Evolutionary conservation across 768 basidiomycete genomes (phyloP).

Genomic region (Russula emetica): DNA sequence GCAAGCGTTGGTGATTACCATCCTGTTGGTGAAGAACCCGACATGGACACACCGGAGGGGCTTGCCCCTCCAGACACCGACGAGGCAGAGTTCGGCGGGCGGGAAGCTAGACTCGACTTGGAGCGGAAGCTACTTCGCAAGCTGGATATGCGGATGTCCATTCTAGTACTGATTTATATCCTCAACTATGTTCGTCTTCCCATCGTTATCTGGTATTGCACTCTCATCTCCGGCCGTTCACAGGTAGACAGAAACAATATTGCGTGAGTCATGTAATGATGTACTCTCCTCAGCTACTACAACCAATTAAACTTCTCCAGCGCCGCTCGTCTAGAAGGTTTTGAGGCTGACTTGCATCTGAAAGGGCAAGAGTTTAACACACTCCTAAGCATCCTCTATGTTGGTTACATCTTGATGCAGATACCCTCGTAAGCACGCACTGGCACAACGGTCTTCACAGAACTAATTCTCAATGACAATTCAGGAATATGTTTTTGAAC

Average conservation of each 20-base stretch:
- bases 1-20: background rate
- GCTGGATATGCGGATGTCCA: constrained; percentile 42
- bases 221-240: constrained; percentile 1
- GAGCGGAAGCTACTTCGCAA: constrained; percentile 45
- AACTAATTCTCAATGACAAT: background rate
- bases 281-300: background rate
- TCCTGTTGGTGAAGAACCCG: background rate
- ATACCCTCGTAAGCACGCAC: constrained; percentile 60
- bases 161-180: constrained; percentile 45
- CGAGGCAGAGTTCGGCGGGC: constrained; percentile 38
- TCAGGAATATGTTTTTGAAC: constrained; percentile 67
- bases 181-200: constrained; percentile 42
- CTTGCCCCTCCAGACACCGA: constrained; percentile 24
- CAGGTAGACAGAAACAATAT: constrained; percentile 73
- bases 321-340: constrained; percentile 67
- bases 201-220: background rate
- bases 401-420: constrained; percentile 77
- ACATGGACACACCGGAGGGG: background rate
- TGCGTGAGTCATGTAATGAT: constrained; percentile 39
- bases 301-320: constrained; percentile 34
- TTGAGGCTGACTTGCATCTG: constrained; percentile 63
- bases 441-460: background rate
- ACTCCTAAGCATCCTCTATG: constrained; percentile 61
- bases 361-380: constrained; percentile 61
- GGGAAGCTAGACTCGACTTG: constrained; percentile 37